These are phyloP conservation scores for Handroanthus guayacan DNA, from an alignment of 257 asterid genomes.

Conservation along the genomic window DNA sequence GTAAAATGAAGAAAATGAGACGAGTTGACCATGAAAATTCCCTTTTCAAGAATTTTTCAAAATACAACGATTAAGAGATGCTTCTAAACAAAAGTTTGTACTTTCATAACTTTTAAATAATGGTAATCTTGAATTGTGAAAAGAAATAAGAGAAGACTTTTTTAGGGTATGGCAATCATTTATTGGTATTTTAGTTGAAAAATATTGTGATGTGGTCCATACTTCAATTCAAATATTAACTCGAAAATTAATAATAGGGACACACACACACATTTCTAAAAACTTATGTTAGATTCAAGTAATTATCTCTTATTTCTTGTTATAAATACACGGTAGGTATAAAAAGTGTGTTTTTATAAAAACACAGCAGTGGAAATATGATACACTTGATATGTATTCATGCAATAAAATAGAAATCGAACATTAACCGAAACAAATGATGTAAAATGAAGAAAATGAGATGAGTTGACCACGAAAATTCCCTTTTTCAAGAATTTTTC, in stretches of 20 bases:
- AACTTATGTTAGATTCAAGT: too few relatives aligned
- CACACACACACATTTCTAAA: too few relatives aligned
- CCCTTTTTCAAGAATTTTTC: neutral
- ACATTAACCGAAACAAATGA: too few relatives aligned
- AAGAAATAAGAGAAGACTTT: neutral
- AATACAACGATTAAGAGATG: neutral
- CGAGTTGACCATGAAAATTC: slow-evolving; percentile 13
- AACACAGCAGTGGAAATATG: too few relatives aligned
- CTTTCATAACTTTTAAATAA: neutral
- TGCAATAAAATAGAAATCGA: too few relatives aligned
- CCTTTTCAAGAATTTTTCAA: neutral
- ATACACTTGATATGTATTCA: too few relatives aligned
- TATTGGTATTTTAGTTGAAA: neutral
- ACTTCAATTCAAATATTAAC: too few relatives aligned
- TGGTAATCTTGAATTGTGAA: slow-evolving; percentile 23
- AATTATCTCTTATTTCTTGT: too few relatives aligned
- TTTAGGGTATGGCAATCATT: neutral
- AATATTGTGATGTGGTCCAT: neutral
- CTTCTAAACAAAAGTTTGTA: neutral
- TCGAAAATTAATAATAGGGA: too few relatives aligned
- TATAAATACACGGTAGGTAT: too few relatives aligned
- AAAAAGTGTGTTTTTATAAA: too few relatives aligned
- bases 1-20: neutral
- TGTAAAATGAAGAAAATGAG: neutral
- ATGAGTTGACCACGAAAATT: slow-evolving; percentile 13